Conservation (phyloP, 345 rosid species). For the Eutrema heterophyllum region DNA sequence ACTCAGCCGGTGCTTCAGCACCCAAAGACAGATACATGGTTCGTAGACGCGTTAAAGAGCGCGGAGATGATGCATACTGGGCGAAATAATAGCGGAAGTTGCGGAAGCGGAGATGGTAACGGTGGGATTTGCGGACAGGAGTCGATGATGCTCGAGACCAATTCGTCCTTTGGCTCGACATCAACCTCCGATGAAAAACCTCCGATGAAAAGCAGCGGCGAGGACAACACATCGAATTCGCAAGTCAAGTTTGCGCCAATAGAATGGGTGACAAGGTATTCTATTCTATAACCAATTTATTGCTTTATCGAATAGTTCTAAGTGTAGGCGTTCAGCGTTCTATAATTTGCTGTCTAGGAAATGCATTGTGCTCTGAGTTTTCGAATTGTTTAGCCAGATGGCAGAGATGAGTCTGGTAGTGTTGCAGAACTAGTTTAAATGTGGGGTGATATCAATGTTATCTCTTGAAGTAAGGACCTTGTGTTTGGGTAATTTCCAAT, state of each 20-base stretch:
- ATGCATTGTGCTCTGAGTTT: too few species aligned
- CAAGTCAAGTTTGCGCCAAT: slow-evolving; percentile 33
- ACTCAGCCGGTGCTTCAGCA: slow-evolving; percentile 38
- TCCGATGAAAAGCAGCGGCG: slow-evolving; percentile 41
- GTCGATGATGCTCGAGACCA: slow-evolving; percentile 64
- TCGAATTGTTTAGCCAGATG: too few species aligned
- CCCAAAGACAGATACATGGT: slow-evolving; percentile 79
- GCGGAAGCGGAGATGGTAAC: slow-evolving; percentile 38
- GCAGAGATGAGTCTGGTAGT: too few species aligned
- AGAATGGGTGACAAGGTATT: slow-evolving; percentile 52
- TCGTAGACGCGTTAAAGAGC: slow-evolving; percentile 66
- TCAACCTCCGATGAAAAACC: slow-evolving; percentile 75
- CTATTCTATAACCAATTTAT: background rate
- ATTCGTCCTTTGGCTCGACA: slow-evolving; percentile 74
- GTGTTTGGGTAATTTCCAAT: background rate
- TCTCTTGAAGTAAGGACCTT: too few species aligned
- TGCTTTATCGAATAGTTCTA: too few species aligned
- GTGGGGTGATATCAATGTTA: too few species aligned
- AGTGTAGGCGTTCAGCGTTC: too few species aligned
- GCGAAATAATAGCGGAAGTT: slow-evolving; percentile 18
- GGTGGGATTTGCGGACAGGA: slow-evolving; percentile 46
- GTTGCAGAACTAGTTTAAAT: too few species aligned
- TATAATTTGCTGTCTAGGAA: too few species aligned
- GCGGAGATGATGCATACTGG: slow-evolving; percentile 44
- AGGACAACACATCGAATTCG: slow-evolving; percentile 31